Percentiles rank a stretch among this genome's conserved stretches.
phyloP scores from a whole-genome alignment of 1,284 basidiomycete species.

The Schizopora paradoxa region DNA sequence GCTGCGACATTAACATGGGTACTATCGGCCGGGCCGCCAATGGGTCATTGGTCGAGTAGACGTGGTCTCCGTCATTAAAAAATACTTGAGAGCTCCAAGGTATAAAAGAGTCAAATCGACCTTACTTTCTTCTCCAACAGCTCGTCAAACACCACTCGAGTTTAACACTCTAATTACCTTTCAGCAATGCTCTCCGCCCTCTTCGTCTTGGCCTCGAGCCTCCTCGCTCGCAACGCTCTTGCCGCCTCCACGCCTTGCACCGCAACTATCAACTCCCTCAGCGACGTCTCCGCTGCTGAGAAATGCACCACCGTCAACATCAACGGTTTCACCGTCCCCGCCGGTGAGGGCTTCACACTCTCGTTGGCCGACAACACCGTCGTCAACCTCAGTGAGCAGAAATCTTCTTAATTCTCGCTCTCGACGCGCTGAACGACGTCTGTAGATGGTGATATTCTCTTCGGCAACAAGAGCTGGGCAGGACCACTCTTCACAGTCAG shows the following conservation, averaged over 20 bases:
- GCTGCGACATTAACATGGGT: no score
- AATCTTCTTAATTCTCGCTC: neutral
- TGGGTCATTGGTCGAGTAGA: no score
- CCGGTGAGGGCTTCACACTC: conserved; percentile 30
- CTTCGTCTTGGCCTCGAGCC: neutral
- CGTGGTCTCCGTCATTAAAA: no score
- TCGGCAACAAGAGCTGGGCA: conserved; percentile 30
- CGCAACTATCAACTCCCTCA: conserved; percentile 38
- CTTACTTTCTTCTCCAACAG: no score
- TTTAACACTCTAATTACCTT: no score
- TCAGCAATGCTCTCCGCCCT: conserved; percentile 13
- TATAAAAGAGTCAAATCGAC: no score
- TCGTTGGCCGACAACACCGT: conserved; percentile 24
- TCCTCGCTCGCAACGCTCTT: neutral
- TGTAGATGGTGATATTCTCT: conserved; percentile 29
- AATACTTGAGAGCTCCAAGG: no score
- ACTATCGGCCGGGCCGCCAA: no score
- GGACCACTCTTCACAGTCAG: conserved; percentile 31
- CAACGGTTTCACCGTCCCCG: conserved; percentile 37
- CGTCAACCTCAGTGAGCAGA: conserved; percentile 35
- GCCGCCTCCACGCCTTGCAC: conserved; percentile 27
- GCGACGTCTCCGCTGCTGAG: conserved; percentile 39
- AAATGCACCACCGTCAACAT: conserved; percentile 44
- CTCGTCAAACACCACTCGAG: no score
- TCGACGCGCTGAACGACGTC: conserved; percentile 1